These are phyloP conservation scores for Triadica sebifera DNA, from an alignment of 345 rosid species.

Conservation along the genomic window DNA sequence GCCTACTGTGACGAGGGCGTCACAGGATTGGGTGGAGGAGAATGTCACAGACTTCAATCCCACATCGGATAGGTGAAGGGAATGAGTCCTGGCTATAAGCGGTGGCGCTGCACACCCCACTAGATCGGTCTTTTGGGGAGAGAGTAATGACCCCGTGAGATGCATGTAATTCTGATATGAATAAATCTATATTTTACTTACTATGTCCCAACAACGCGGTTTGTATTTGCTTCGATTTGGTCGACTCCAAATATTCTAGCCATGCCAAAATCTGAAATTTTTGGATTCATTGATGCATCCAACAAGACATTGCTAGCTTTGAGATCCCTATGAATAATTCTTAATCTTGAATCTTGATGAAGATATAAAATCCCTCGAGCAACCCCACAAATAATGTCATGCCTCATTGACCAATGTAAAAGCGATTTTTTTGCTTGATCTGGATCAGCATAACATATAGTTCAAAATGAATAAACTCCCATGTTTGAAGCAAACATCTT, in stretches of 20 bases:
- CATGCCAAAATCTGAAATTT: slow-evolving; percentile 32
- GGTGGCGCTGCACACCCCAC: too few relatives aligned
- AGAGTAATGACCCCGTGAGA: too few relatives aligned
- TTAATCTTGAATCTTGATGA: slow-evolving; percentile 6
- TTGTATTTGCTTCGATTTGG: slow-evolving; percentile 28
- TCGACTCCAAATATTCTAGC: slow-evolving; percentile 26
- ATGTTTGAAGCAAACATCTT: too few relatives aligned
- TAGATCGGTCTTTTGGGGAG: too few relatives aligned
- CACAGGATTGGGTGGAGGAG: too few relatives aligned
- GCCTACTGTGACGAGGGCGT: too few relatives aligned
- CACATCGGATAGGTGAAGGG: too few relatives aligned
- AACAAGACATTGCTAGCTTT: neutral
- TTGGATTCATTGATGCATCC: slow-evolving; percentile 6
- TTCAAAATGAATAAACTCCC: too few relatives aligned
- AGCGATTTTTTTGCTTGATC: neutral
- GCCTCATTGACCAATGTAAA: neutral
- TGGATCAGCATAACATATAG: neutral
- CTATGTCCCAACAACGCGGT: slow-evolving; percentile 33
- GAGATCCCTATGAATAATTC: slow-evolving; percentile 6
- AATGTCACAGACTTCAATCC: too few relatives aligned
- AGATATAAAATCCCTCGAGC: slow-evolving; percentile 7
- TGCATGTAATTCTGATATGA: too few relatives aligned
- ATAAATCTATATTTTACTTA: slow-evolving; percentile 5
- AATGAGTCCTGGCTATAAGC: too few relatives aligned
- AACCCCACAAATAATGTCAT: neutral